Evolutionary conservation across 148 eudicot genomes (phyloP).

Genomic region (Nepenthes mirabilis): DNA sequence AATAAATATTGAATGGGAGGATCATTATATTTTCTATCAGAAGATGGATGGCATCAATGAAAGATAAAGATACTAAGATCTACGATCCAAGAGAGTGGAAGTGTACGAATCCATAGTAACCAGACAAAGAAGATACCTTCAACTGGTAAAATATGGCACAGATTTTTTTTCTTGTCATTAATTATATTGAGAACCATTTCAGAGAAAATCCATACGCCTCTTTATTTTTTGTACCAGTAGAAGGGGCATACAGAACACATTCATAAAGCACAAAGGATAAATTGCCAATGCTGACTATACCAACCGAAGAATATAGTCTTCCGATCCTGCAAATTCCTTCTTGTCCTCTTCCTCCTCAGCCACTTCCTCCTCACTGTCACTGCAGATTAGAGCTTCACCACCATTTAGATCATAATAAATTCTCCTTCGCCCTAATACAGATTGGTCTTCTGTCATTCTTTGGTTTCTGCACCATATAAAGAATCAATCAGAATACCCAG

Average conservation of each 20-base stretch:
- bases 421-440: constrained; percentile 93
- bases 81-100: too few species aligned
- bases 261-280: not conserved
- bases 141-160: too few species aligned
- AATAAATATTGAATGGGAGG: too few species aligned
- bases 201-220: too few species aligned
- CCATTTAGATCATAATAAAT: constrained; percentile 93
- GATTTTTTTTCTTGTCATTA: too few species aligned
- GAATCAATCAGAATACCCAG: not conserved
- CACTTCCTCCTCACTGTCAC: constrained; percentile 96
- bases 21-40: too few species aligned
- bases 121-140: too few species aligned
- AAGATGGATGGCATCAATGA: too few species aligned
- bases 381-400: constrained; percentile 89
- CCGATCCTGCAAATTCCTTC: constrained; percentile 65
- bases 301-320: constrained; percentile 82
- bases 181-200: too few species aligned
- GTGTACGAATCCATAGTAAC: too few species aligned
- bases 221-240: too few species aligned
- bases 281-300: constrained; percentile 19
- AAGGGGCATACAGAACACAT: not conserved
- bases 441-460: constrained; percentile 97
- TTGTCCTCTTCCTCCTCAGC: constrained; percentile 78
- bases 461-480: constrained; percentile 56
- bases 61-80: too few species aligned